Evolutionary conservation across 106 monocot genomes (phyloP).

Genomic region (Phalaenopsis equestris): DNA sequence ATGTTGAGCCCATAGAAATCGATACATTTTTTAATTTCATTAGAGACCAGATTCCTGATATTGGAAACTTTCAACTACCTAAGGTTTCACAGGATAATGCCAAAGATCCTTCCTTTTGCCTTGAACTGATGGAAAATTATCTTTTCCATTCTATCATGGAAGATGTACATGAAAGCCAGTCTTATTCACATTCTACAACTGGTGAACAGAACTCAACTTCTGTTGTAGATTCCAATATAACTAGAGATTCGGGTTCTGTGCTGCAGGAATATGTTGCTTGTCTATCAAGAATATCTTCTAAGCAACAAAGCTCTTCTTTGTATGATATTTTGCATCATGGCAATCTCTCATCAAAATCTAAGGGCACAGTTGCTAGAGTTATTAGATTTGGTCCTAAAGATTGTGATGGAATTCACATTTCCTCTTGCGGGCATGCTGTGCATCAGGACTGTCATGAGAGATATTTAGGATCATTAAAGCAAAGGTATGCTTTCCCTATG

Average conservation of each 20-base stretch:
- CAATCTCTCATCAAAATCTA: slow-evolving; percentile 18
- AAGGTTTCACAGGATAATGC: slow-evolving; percentile 12
- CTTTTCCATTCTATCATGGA: slow-evolving; percentile 36
- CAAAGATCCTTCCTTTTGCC: slow-evolving; percentile 10
- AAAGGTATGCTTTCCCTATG: slow-evolving; percentile 35
- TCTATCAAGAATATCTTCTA: slow-evolving; percentile 21
- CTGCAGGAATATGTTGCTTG: slow-evolving; percentile 21
- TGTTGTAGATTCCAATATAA: slow-evolving; percentile 11
- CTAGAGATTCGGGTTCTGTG: slow-evolving; percentile 13
- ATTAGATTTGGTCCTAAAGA: slow-evolving; percentile 42
- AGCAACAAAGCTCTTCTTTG: slow-evolving; percentile 17
- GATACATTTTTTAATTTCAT: slow-evolving; percentile 22
- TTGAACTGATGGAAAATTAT: slow-evolving; percentile 55
- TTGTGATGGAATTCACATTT: slow-evolving; percentile 93
- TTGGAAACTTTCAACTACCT: slow-evolving; percentile 18
- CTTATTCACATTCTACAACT: slow-evolving; percentile 10
- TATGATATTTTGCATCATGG: slow-evolving; percentile 9
- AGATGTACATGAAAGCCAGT: slow-evolving; percentile 19
- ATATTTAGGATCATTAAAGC: slow-evolving; percentile 76
- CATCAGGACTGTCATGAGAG: slow-evolving; percentile 88
- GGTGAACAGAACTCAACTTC: slow-evolving; percentile 5
- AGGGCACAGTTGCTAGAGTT: slow-evolving; percentile 2
- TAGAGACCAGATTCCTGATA: slow-evolving; percentile 21
- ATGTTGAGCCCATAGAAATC: slow-evolving; percentile 32
- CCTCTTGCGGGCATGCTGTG: slow-evolving; percentile 92